Base-by-base conservation (phyloP, 2,329 filamentous ascomycete species). In the Coniochaeta sp. region DNA sequence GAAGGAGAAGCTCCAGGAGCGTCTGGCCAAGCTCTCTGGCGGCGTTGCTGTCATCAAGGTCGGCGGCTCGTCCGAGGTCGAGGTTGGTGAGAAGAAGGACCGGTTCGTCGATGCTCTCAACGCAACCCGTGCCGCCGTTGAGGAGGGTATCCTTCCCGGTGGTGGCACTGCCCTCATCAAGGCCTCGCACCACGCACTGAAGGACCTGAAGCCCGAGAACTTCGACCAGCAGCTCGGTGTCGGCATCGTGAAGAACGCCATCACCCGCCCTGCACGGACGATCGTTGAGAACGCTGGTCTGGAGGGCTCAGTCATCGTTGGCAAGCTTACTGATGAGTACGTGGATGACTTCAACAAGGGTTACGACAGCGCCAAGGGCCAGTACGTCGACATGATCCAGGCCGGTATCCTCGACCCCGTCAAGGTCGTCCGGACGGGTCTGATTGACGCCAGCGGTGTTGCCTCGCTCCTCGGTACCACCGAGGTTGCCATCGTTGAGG, bases 1-100 rank as follows among this genome's bases (percentile, higher is more conserved):
- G 87, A 98, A 97, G 87, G 95, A 99, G 89, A 99, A 99, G 88
- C 91, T 99, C 67, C 95, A 98, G 82, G 95, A 99, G 84, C 95
- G 95, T 81, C 90, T 99, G 64, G 95, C 95, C 69, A 99, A 99
- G 88, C 90, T 99, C 68, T 98, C 95, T 67, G 95, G 95, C 66
- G 95, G 95, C 85, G 95, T 99, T 70, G 95, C 95, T 70, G 95
- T 99, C 79, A 98, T 99, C 85, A 97, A 96, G 86, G 95, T 99
- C 65, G 95, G 95, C 71, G 95, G 95, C 76, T 86, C 93, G 65
- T 98, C 93, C 65, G 95, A 99, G 81, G 93, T 99, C 66, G 95
- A 99, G 84, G 95, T 99, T 61, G 89, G 93, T 68, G 95, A 99
- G 87, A 99, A 99, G 91, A 99, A 99, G 88, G 95, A 99, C 78